Evolutionary conservation across 306 rosid species (phyloP).

Genomic region (Trichosanthes truncata): DNA sequence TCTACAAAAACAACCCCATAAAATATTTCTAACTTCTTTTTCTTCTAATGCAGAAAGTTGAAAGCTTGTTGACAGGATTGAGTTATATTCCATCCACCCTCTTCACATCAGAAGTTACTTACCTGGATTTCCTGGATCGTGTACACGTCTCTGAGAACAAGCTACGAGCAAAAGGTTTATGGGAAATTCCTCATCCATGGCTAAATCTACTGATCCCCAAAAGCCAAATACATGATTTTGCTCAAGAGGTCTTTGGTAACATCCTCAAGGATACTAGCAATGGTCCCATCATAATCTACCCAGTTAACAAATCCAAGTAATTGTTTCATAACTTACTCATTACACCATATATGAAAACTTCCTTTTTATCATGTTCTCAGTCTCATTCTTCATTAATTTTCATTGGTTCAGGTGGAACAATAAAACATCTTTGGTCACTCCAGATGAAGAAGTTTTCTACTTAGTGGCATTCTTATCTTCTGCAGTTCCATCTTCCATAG

Average conservation of each 20-base stretch:
- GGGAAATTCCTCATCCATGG: conserved; percentile 99
- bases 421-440: conserved; percentile 70
- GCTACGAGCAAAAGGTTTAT: conserved; percentile 59
- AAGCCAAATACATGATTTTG: conserved; percentile 51
- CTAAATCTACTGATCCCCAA: conserved; percentile 70
- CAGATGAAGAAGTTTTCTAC: conserved; percentile 83
- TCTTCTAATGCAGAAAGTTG: conserved; percentile 51
- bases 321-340: background rate
- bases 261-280: conserved; percentile 55
- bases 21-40: background rate
- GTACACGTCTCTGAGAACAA: conserved; percentile 66
- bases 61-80: conserved; percentile 44
- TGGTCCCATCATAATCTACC: conserved; percentile 88
- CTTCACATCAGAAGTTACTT: conserved; percentile 72
- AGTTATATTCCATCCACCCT: conserved; percentile 56
- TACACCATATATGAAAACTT: background rate
- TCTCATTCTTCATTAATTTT: background rate
- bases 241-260: conserved; percentile 60
- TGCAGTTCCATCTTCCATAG: conserved; percentile 56
- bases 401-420: conserved; percentile 62
- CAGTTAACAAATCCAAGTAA: conserved; percentile 85
- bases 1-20: background rate
- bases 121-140: conserved; percentile 71
- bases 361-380: background rate
- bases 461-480: conserved; percentile 69